Evolutionary conservation across 495 filamentous ascomycete species (phyloP), one percentile per base, ranked within the genome.

Genomic region (Evernia prunastri): DNA sequence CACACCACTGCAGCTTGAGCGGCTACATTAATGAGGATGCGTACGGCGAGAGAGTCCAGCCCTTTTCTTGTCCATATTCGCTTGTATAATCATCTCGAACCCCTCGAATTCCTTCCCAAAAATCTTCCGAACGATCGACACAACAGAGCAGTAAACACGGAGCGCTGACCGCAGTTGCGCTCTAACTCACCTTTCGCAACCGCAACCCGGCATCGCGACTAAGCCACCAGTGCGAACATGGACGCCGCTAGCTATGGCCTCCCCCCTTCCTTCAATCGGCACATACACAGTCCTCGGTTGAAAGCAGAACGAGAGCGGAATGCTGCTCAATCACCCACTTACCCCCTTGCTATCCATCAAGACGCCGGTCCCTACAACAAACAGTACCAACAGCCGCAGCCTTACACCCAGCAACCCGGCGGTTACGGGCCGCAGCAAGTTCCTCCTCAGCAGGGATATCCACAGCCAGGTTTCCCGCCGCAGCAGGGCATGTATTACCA

Each of bases 401-500:
- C 63, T 37, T 67, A 67, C 37, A 54, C 58, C 56, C 37, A 25
- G 8, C 65, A 63, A 42, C 23, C 35, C 17, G 31, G 54, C 53
- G 23, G 53, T 13, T 42, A 63, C n/a, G n/a, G n/a, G n/a, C n/a
- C n/a, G n/a, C n/a, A n/a, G n/a, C n/a, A n/a, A n/a, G n/a, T n/a
- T n/a, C n/a, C n/a, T 11, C 31, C 51, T 5, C 65, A 60, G 1
- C 64, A 45, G 15, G 54, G 31, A 17, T 36, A 57, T 6, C 36
- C 36, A n/a, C 36, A 39, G 36, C 56, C 37, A 56, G 53, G 27
- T 40, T 57, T 35, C 20, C 66, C 47, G 17, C 64, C 37, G 15
- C 57, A 60, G 45, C 66, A 59, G 40, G 51, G 63, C 20, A 71
- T 71, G 69, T 66, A 69, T 36, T 71, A 71, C 63, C 66, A 57